phyloP scores from a whole-genome alignment of 176 grass and related monocot species.

The Lolium multiflorum region DNA sequence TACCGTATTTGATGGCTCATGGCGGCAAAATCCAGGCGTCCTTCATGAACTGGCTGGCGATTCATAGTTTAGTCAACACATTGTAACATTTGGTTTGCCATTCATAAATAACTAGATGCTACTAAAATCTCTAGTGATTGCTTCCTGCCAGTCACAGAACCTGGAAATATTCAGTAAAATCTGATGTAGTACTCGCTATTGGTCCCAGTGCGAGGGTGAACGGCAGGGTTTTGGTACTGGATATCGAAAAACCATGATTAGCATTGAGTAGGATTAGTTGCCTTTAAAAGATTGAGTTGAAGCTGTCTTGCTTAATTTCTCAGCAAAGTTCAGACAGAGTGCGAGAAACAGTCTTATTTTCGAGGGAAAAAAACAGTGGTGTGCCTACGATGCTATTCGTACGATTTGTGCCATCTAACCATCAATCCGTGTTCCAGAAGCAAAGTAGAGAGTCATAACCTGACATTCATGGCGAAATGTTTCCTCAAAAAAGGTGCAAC shows the following conservation, averaged over 20 bases:
- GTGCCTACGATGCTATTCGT: too few relatives aligned
- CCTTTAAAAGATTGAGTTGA: neutral
- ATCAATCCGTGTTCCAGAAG: too few relatives aligned
- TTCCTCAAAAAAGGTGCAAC: neutral
- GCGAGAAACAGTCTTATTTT: too few relatives aligned
- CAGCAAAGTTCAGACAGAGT: too few relatives aligned
- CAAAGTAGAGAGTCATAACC: too few relatives aligned
- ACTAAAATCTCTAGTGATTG: constrained; percentile 24
- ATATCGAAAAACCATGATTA: neutral
- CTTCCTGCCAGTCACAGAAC: neutral
- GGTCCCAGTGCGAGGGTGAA: neutral
- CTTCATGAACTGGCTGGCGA: constrained; percentile 22
- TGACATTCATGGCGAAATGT: neutral
- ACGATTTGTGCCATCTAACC: too few relatives aligned
- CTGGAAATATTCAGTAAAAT: constrained; percentile 16
- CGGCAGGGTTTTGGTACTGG: neutral
- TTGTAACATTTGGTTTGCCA: constrained; percentile 45
- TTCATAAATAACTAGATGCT: constrained; percentile 50
- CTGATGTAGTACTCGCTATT: neutral
- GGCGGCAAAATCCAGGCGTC: constrained; percentile 37
- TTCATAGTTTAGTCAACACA: constrained; percentile 55
- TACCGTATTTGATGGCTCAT: constrained; percentile 48
- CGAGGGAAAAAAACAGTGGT: too few relatives aligned
- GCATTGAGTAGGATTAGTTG: neutral
- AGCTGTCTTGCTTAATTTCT: constrained; percentile 1